These are phyloP conservation scores for Allantophomopsis cytisporea DNA, from an alignment of 2,329 filamentous ascomycete species.

Conservation along the genomic window DNA sequence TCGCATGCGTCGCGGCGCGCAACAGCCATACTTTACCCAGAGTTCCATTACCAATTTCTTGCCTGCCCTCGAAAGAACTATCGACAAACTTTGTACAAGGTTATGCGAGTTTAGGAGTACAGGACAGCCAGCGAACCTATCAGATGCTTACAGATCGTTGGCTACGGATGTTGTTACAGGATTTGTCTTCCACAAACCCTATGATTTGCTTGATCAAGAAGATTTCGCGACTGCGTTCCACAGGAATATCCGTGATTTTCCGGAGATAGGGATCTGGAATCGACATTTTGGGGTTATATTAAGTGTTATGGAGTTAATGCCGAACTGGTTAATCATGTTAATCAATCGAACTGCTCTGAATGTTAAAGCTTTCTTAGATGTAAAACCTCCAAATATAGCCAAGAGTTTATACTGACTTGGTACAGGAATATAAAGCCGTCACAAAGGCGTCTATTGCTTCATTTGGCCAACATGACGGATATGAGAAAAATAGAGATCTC, in stretches of 20 bases:
- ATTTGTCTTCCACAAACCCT: slow-evolving; percentile 5
- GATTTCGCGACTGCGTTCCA: slow-evolving; percentile 6
- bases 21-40: slow-evolving; percentile 5
- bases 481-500: slow-evolving; percentile 3
- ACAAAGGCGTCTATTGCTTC: too few species aligned
- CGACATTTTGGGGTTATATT: slow-evolving; percentile 4
- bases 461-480: too few species aligned
- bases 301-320: slow-evolving; percentile 2
- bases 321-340: slow-evolving; percentile 1
- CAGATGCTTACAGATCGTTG: slow-evolving; percentile 5
- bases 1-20: slow-evolving; percentile 5
- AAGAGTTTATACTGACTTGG: too few species aligned
- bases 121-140: slow-evolving; percentile 5
- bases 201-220: slow-evolving; percentile 3
- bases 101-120: slow-evolving; percentile 4
- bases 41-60: slow-evolving; percentile 5
- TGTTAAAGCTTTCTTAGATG: slow-evolving; percentile 1
- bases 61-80: slow-evolving; percentile 1
- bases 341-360: slow-evolving; percentile 1
- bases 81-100: slow-evolving; percentile 2
- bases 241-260: slow-evolving; percentile 3
- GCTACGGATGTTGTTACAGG: slow-evolving; percentile 7
- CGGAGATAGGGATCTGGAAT: slow-evolving; percentile 6
- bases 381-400: neutral
- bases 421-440: too few species aligned